These are phyloP conservation scores for Phialophora macrospora DNA, from an alignment of 2,329 filamentous ascomycete species.

Conservation along the genomic window DNA sequence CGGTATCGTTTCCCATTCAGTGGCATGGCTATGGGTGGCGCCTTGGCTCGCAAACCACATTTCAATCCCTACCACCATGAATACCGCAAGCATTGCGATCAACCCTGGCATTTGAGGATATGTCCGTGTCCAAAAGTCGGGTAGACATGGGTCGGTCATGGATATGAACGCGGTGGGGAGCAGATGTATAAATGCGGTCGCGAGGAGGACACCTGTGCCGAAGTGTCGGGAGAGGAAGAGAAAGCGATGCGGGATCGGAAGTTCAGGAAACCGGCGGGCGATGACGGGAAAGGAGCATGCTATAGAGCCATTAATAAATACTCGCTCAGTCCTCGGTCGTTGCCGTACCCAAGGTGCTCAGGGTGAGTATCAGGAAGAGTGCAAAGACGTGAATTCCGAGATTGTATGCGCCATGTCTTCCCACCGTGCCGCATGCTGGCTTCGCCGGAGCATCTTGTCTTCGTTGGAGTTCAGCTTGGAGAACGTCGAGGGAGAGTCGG, in stretches of 20 bases:
- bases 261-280: constrained; percentile 62
- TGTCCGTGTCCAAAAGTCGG: constrained; percentile 52
- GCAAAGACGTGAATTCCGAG: constrained; percentile 70
- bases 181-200: constrained; percentile 81
- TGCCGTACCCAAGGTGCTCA: constrained; percentile 63
- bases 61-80: constrained; percentile 58
- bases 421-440: constrained; percentile 58
- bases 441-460: constrained; percentile 51
- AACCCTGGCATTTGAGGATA: constrained; percentile 56
- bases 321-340: not conserved
- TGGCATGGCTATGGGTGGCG: constrained; percentile 62
- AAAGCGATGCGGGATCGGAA: constrained; percentile 63
- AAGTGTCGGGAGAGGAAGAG: constrained; percentile 74
- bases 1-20: constrained; percentile 54
- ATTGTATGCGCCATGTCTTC: constrained; percentile 57
- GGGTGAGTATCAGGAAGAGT: constrained; percentile 65
- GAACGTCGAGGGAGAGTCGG: constrained; percentile 42
- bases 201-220: constrained; percentile 82
- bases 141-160: constrained; percentile 67
- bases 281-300: constrained; percentile 71
- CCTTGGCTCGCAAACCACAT: constrained; percentile 71
- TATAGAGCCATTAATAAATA: constrained; percentile 43
- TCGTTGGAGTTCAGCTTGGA: constrained; percentile 57
- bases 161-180: constrained; percentile 71
- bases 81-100: constrained; percentile 53